Conservation (phyloP, 768 basidiomycete genomes). For the Pisolithus orientalis region DNA sequence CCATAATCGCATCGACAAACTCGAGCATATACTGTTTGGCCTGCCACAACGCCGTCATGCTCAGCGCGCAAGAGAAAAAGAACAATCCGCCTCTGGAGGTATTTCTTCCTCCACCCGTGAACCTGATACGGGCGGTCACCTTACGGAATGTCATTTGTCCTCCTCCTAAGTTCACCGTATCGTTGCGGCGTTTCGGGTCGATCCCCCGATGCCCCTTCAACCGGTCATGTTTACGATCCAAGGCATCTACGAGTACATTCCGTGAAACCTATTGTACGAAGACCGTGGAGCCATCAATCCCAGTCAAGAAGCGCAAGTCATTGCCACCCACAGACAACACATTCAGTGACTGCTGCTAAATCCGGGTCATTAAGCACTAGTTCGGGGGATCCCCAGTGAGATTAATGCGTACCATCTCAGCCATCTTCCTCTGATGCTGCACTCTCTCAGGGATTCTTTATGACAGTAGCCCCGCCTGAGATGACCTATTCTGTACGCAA, state of each 20-base stretch:
- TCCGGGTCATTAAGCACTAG: not conserved
- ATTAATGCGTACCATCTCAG: constrained; percentile 5
- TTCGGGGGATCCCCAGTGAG: constrained; percentile 13
- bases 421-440: constrained; percentile 17
- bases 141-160: constrained; percentile 23
- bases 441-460: constrained; percentile 32
- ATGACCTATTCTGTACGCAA: not conserved
- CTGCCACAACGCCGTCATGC: constrained; percentile 93
- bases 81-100: constrained; percentile 32
- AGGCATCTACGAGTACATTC: constrained; percentile 15
- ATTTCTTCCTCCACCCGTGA: constrained; percentile 21
- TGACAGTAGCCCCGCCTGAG: constrained; percentile 40
- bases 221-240: constrained; percentile 16
- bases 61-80: constrained; percentile 62
- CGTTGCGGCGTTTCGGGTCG: constrained; percentile 6
- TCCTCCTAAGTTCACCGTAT: not conserved
- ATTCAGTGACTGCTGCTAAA: not conserved
- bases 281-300: constrained; percentile 8
- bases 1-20: constrained; percentile 90
- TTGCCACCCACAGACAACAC: constrained; percentile 9
- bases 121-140: constrained; percentile 18
- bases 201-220: not conserved
- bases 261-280: constrained; percentile 20
- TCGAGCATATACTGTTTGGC: constrained; percentile 99
- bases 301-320: constrained; percentile 7